phyloP scores from a whole-genome alignment of 1,139 yeast genomes.

The Eremothecium cymbalariae region DNA sequence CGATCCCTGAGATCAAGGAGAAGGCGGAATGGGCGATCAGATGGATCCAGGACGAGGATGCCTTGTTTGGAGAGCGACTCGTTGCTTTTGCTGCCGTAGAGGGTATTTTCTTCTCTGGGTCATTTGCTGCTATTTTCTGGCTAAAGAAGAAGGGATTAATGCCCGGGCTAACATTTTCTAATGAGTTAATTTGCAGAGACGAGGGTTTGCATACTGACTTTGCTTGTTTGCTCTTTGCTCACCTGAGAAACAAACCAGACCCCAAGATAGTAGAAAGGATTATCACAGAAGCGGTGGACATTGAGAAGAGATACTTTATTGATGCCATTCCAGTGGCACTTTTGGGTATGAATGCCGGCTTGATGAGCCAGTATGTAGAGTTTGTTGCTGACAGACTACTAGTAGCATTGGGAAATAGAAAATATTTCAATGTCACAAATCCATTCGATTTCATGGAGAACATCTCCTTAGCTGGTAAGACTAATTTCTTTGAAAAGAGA shows the following conservation, averaged over 20 bases:
- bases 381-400: conserved; percentile 93
- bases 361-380: conserved; percentile 97
- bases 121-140: conserved; percentile 98
- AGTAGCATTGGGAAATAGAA: conserved; percentile 81
- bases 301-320: conserved; percentile 89
- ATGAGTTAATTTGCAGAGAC: conserved; percentile 94
- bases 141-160: conserved; percentile 93
- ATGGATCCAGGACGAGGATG: conserved; percentile 85
- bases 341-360: conserved; percentile 84
- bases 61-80: conserved; percentile 87
- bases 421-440: conserved; percentile 77
- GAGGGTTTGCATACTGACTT: conserved; percentile 98
- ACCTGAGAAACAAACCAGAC: conserved; percentile 82
- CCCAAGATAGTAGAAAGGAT: conserved; percentile 69
- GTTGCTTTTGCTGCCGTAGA: conserved; percentile 99
- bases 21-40: conserved; percentile 98
- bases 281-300: conserved; percentile 88
- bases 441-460: conserved; percentile 99
- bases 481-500: conserved; percentile 98
- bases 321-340: conserved; percentile 88
- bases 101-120: conserved; percentile 96
- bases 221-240: conserved; percentile 91
- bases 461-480: conserved; percentile 94
- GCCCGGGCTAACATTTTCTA: conserved; percentile 97
- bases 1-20: conserved; percentile 86